Conservation (phyloP, 2,329 filamentous ascomycete genomes). For the Microsporum ferrugineum region DNA sequence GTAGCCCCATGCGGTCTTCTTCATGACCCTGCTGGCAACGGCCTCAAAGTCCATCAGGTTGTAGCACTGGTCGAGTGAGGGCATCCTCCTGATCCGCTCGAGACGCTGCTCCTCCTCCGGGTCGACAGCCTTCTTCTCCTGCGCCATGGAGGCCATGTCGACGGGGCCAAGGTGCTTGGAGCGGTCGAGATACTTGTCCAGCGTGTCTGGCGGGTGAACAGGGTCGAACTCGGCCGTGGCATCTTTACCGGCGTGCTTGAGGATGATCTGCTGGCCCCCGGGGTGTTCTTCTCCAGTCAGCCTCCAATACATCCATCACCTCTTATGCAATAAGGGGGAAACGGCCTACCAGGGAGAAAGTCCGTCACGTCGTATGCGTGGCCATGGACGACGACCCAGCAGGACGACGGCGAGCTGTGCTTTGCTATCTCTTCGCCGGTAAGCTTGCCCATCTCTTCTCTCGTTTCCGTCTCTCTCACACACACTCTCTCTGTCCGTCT, state of each 20-base stretch:
- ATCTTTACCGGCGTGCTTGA: constrained; percentile 94
- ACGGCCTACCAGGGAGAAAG: constrained; percentile 60
- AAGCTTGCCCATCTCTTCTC: constrained; percentile 19
- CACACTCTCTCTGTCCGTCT: background rate
- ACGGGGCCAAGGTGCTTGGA: constrained; percentile 83
- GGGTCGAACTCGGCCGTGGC: constrained; percentile 86
- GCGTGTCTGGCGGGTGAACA: constrained; percentile 77
- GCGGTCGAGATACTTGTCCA: constrained; percentile 67
- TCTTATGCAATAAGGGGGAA: background rate
- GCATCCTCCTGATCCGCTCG: constrained; percentile 63
- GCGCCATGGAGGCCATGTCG: constrained; percentile 68
- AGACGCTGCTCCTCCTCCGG: constrained; percentile 64
- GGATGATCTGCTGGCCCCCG: constrained; percentile 80
- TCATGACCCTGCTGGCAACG: constrained; percentile 82
- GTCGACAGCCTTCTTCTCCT: constrained; percentile 53
- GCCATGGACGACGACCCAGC: constrained; percentile 84
- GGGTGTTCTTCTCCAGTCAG: constrained; percentile 55
- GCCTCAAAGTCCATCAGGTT: constrained; percentile 94
- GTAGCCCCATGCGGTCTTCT: constrained; percentile 93
- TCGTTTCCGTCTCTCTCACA: too few relatives aligned
- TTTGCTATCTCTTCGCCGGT: constrained; percentile 51
- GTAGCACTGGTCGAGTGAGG: constrained; percentile 74
- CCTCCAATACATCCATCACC: background rate
- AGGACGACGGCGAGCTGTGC: constrained; percentile 72
- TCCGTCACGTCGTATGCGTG: constrained; percentile 85